phyloP scores from a whole-genome alignment of 805 yeast genomes.

The Kodamaea neixiangensis region DNA sequence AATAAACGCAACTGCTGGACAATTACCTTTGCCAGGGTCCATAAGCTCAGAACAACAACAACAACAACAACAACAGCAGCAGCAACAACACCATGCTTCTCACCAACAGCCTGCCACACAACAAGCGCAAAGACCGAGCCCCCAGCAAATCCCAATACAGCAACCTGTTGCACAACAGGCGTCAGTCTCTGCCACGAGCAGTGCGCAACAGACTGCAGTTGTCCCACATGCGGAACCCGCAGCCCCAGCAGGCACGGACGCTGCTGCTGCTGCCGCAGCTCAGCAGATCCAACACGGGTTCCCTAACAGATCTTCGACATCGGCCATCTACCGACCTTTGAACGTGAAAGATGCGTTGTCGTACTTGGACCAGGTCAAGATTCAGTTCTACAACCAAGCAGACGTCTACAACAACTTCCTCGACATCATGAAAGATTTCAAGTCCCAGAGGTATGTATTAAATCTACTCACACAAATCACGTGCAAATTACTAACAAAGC shows the following conservation, averaged over 20 bases:
- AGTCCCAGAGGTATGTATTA: constrained; percentile 57
- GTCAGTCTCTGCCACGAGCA: neutral
- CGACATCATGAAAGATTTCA: constrained; percentile 98
- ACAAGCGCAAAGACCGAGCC: constrained; percentile 13
- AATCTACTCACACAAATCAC: neutral
- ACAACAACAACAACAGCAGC: constrained; percentile 16
- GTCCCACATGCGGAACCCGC: constrained; percentile 12
- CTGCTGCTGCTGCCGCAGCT: constrained; percentile 19
- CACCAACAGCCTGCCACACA: constrained; percentile 16
- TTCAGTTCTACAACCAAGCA: constrained; percentile 88
- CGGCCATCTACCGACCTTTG: constrained; percentile 67
- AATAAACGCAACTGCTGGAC: constrained; percentile 18
- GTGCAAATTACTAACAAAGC: neutral
- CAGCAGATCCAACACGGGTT: constrained; percentile 30
- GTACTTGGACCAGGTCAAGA: constrained; percentile 92
- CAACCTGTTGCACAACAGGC: constrained; percentile 17
- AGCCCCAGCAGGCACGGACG: constrained; percentile 20
- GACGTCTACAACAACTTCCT: constrained; percentile 94
- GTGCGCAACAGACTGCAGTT: constrained; percentile 15
- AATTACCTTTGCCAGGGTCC: constrained; percentile 30
- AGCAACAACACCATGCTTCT: constrained; percentile 11
- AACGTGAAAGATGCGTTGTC: constrained; percentile 96
- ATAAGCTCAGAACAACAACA: constrained; percentile 22
- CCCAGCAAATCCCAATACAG: constrained; percentile 13
- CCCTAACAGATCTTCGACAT: constrained; percentile 43